Conservation (phyloP, 805 yeast species). For the Ogataea minuta region DNA sequence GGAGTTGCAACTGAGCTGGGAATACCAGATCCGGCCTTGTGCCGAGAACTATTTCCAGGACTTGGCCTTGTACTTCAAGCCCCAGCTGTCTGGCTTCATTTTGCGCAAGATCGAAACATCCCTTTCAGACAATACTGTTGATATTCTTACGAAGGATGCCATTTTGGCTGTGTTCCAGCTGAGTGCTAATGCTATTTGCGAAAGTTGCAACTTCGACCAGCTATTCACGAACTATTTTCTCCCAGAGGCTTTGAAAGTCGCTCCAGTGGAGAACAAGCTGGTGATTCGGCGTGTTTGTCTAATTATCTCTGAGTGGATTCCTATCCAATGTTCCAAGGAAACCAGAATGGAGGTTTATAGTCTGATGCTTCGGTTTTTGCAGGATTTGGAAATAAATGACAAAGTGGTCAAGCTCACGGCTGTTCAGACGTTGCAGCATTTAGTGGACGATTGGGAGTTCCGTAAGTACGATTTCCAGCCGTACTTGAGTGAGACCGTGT, state of each 20-base stretch:
- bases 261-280: constrained; percentile 53
- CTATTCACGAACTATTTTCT: constrained; percentile 57
- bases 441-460: constrained; percentile 87
- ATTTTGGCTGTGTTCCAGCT: constrained; percentile 80
- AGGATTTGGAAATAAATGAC: constrained; percentile 52
- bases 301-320: constrained; percentile 78
- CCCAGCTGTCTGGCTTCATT: constrained; percentile 50
- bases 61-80: constrained; percentile 61
- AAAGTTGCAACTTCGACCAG: constrained; percentile 65
- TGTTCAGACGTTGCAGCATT: constrained; percentile 60
- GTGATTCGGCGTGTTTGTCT: constrained; percentile 75
- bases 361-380: constrained; percentile 47
- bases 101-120: constrained; percentile 55
- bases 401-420: constrained; percentile 79
- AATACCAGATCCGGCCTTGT: constrained; percentile 80
- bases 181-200: constrained; percentile 63
- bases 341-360: constrained; percentile 59
- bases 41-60: constrained; percentile 83
- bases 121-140: constrained; percentile 32
- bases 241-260: constrained; percentile 57
- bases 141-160: constrained; percentile 72
- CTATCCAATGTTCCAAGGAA: constrained; percentile 58
- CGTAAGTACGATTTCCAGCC: constrained; percentile 65
- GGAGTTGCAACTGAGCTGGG: constrained; percentile 74
- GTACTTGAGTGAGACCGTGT: constrained; percentile 52